These are phyloP conservation scores for Fusarium beomiforme DNA, from an alignment of 2,329 filamentous ascomycete genomes.

Conservation along the genomic window DNA sequence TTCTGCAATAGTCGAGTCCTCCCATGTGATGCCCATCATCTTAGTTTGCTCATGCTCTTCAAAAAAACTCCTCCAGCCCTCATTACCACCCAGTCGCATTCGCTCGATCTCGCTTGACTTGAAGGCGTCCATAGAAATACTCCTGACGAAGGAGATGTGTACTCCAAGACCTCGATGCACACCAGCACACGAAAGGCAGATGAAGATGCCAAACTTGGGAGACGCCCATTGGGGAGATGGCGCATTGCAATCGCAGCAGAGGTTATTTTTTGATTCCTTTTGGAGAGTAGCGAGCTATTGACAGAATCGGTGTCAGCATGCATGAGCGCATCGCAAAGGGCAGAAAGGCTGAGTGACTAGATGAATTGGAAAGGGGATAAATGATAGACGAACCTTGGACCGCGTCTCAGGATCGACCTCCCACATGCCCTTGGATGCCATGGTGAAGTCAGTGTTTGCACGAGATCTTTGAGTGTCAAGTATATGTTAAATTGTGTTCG, in stretches of 20 bases:
- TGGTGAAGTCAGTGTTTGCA: slow-evolving; percentile 42
- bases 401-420: slow-evolving; percentile 98
- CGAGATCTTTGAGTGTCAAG: slow-evolving; percentile 6
- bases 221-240: slow-evolving; percentile 98
- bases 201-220: slow-evolving; percentile 98
- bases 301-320: slow-evolving; percentile 12
- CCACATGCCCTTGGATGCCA: slow-evolving; percentile 88
- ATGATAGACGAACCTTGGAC: slow-evolving; percentile 75
- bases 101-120: slow-evolving; percentile 91
- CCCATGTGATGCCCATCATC: slow-evolving; percentile 77
- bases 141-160: slow-evolving; percentile 97
- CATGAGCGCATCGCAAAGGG: slow-evolving; percentile 7
- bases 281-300: slow-evolving; percentile 86
- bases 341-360: not conserved
- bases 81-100: slow-evolving; percentile 93
- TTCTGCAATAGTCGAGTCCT: slow-evolving; percentile 89
- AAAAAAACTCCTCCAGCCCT: slow-evolving; percentile 88
- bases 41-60: slow-evolving; percentile 74
- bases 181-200: slow-evolving; percentile 95
- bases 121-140: slow-evolving; percentile 98
- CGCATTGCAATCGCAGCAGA: slow-evolving; percentile 94
- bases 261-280: slow-evolving; percentile 87
- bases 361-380: slow-evolving; percentile 6
- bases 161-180: slow-evolving; percentile 95
- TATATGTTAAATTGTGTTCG: not conserved